Evolutionary conservation across 768 basidiomycete species (phyloP).

Genomic region (Lactarius evosmus): DNA sequence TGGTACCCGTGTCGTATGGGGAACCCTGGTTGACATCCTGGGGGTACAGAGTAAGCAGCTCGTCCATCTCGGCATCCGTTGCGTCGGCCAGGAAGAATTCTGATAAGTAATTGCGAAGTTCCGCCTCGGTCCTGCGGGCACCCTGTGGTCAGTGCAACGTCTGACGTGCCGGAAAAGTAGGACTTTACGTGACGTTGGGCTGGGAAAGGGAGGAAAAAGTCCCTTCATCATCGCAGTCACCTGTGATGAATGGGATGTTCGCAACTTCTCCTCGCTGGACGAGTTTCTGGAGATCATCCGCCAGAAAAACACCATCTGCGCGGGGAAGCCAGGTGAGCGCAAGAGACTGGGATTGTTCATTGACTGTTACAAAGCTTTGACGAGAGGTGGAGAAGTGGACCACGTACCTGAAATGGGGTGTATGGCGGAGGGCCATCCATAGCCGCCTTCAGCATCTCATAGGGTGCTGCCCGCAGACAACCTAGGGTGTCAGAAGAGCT

Average conservation of each 20-base stretch:
- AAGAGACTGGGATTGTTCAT: slow-evolving; percentile 27
- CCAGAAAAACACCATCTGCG: slow-evolving; percentile 41
- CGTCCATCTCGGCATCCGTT: slow-evolving; percentile 17
- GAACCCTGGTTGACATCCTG: slow-evolving; percentile 30
- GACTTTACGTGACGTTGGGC: slow-evolving; percentile 32
- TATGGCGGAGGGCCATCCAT: slow-evolving; percentile 34
- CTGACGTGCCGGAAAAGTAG: neutral
- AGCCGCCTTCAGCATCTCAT: slow-evolving; percentile 33
- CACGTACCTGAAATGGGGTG: slow-evolving; percentile 33
- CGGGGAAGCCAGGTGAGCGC: slow-evolving; percentile 38
- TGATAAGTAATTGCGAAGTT: slow-evolving; percentile 17
- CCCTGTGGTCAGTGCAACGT: neutral
- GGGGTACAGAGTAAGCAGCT: slow-evolving; percentile 22
- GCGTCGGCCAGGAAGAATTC: slow-evolving; percentile 13
- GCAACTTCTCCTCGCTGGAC: slow-evolving; percentile 38
- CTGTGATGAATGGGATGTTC: slow-evolving; percentile 30
- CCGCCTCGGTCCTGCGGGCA: slow-evolving; percentile 21
- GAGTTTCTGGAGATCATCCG: slow-evolving; percentile 34
- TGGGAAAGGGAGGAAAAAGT: slow-evolving; percentile 27
- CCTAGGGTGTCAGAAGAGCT: slow-evolving; percentile 38
- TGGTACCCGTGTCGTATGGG: slow-evolving; percentile 32
- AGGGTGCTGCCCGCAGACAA: slow-evolving; percentile 42
- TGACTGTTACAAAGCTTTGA: neutral
- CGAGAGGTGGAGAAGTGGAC: neutral
- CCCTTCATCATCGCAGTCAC: slow-evolving; percentile 35